phyloP scores from a whole-genome alignment of 768 basidiomycete species.

The Gymnopilus dilepis region DNA sequence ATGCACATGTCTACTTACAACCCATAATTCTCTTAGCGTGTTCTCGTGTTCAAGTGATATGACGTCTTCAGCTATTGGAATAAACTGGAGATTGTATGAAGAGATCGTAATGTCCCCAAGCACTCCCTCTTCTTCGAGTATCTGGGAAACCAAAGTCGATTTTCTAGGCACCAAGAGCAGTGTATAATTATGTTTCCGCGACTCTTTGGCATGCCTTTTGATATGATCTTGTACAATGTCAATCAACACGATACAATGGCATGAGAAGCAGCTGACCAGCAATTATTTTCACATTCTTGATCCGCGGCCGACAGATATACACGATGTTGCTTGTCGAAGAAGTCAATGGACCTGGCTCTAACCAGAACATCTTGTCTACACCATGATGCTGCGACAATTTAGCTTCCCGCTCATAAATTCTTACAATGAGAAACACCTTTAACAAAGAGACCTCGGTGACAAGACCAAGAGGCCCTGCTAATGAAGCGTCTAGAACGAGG shows the following conservation, averaged over 20 bases:
- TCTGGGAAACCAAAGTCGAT: constrained; percentile 84
- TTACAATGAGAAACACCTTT: constrained; percentile 63
- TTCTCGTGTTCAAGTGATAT: constrained; percentile 87
- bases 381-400: constrained; percentile 81
- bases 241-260: constrained; percentile 23
- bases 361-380: constrained; percentile 99
- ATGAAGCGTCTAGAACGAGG: constrained; percentile 85
- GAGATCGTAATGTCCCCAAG: constrained; percentile 90
- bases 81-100: constrained; percentile 91
- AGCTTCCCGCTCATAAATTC: background rate
- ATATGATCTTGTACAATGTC: constrained; percentile 78
- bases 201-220: constrained; percentile 74
- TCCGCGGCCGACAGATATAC: constrained; percentile 89
- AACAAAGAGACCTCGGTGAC: constrained; percentile 93
- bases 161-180: constrained; percentile 86
- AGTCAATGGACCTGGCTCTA: constrained; percentile 85
- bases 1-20: constrained; percentile 59
- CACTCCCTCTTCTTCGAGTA: constrained; percentile 97
- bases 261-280: constrained; percentile 68
- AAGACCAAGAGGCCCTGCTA: constrained; percentile 92
- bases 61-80: constrained; percentile 92
- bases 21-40: constrained; percentile 89
- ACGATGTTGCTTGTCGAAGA: constrained; percentile 89
- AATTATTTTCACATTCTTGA: constrained; percentile 86
- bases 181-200: constrained; percentile 83